Percentiles rank a stretch among this genome's conserved stretches.
phyloP scores from a whole-genome alignment of 139 green algal genomes.

The Pleodorina starrii region DNA sequence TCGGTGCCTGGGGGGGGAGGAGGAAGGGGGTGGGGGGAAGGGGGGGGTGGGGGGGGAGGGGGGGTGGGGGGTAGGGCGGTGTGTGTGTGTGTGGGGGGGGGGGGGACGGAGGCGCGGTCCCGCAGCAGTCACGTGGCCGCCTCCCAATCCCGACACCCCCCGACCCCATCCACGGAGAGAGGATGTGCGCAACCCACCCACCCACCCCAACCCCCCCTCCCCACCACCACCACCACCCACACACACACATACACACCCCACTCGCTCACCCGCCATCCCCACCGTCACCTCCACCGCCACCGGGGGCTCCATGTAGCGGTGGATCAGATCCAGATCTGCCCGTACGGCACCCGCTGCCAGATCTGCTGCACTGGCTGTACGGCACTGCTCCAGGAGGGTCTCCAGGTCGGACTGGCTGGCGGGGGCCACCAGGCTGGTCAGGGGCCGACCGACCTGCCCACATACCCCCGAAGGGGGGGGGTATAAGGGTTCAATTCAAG shows the following conservation, averaged over 20 bases:
- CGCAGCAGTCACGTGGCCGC: too few relatives aligned
- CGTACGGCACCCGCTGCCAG: background rate
- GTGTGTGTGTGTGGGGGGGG: too few relatives aligned
- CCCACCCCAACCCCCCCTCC: too few relatives aligned
- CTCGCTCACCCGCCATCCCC: background rate
- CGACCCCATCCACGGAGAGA: too few relatives aligned
- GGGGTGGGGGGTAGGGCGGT: background rate
- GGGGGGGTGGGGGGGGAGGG: background rate
- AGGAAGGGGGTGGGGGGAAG: background rate
- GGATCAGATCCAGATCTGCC: background rate
- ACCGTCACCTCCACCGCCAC: constrained; percentile 9
- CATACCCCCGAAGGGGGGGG: too few relatives aligned
- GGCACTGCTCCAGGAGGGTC: background rate
- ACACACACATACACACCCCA: background rate
- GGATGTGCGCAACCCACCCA: too few relatives aligned
- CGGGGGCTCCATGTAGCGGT: constrained; percentile 37
- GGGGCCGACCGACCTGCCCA: constrained; percentile 7
- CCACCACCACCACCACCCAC: too few relatives aligned
- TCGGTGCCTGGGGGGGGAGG: constrained; percentile 47
- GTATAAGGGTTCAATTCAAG: too few relatives aligned
- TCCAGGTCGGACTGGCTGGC: background rate
- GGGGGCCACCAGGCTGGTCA: background rate
- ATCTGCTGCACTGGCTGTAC: background rate
- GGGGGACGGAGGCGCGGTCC: too few relatives aligned
- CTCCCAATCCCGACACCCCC: too few relatives aligned